Evolutionary conservation across 768 basidiomycete genomes (phyloP).

Genomic region (Tylopilus intermedius): DNA sequence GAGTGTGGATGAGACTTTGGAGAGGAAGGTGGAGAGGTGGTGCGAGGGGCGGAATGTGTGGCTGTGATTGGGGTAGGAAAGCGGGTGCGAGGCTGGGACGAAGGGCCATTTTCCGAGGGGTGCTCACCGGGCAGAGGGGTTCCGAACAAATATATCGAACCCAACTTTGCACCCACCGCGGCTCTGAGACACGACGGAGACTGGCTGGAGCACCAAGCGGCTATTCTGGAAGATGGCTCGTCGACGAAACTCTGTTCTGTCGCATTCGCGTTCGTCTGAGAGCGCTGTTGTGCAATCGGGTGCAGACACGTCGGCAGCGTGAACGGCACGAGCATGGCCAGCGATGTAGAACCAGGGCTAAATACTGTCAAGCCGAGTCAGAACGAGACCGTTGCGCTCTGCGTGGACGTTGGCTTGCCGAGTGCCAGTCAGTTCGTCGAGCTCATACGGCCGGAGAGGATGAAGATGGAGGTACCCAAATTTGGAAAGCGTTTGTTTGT

Average conservation of each 20-base stretch:
- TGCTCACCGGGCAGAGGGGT: slow-evolving; percentile 21
- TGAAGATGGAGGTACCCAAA: slow-evolving; percentile 3
- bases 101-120: not conserved
- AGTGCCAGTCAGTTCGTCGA: not conserved
- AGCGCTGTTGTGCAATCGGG: slow-evolving; percentile 1
- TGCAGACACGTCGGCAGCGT: slow-evolving; percentile 18
- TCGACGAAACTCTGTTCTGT: slow-evolving; percentile 25
- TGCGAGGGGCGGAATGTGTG: slow-evolving; percentile 6
- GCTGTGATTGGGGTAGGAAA: slow-evolving; percentile 2
- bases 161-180: slow-evolving; percentile 20
- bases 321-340: slow-evolving; percentile 25
- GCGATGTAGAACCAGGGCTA: not conserved
- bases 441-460: slow-evolving; percentile 3
- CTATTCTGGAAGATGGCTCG: slow-evolving; percentile 15
- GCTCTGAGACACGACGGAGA: slow-evolving; percentile 10
- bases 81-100: slow-evolving; percentile 13
- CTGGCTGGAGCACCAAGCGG: slow-evolving; percentile 14
- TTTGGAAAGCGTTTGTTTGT: slow-evolving; percentile 25
- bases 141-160: slow-evolving; percentile 29
- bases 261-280: slow-evolving; percentile 9
- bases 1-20: slow-evolving; percentile 18
- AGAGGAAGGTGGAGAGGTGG: slow-evolving; percentile 21
- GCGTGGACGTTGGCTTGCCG: slow-evolving; percentile 4
- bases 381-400: not conserved
- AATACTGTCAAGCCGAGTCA: not conserved